phyloP scores from a whole-genome alignment of 164 flowering plant genomes.

The Saururus chinensis region DNA sequence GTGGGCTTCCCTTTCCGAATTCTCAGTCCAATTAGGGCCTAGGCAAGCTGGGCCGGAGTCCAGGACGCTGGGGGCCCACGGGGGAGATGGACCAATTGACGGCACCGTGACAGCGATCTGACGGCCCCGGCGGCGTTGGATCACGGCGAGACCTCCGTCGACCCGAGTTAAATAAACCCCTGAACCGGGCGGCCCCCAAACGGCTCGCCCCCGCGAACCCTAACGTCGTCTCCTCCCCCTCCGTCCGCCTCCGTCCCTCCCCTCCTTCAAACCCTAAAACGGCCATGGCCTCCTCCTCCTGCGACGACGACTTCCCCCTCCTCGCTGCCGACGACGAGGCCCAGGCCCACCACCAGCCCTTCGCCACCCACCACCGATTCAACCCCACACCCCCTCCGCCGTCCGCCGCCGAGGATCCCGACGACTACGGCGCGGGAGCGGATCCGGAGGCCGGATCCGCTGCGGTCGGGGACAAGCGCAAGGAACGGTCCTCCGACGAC shows the following conservation, averaged over 20 bases:
- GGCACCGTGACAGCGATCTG: conserved; percentile 31
- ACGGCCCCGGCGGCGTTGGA: conserved; percentile 17
- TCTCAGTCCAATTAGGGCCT: too few relatives aligned
- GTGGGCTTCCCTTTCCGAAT: too few relatives aligned
- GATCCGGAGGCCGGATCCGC: conserved; percentile 13
- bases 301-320: conserved; percentile 28
- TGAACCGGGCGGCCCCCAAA: conserved; percentile 23
- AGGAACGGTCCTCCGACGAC: conserved; percentile 15
- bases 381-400: conserved; percentile 2
- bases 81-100: conserved; percentile 20
- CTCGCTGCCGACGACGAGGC: conserved; percentile 4
- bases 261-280: conserved; percentile 14
- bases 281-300: conserved; percentile 29
- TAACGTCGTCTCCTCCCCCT: conserved; percentile 42
- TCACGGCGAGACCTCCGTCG: conserved; percentile 15
- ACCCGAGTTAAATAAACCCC: neutral
- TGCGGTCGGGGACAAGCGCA: conserved; percentile 23
- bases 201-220: conserved; percentile 13
- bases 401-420: conserved; percentile 10
- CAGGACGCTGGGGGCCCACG: neutral
- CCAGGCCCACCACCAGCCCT: conserved; percentile 11
- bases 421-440: conserved; percentile 19
- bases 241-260: conserved; percentile 24
- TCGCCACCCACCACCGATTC: conserved; percentile 7
- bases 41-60: too few relatives aligned